phyloP scores from a whole-genome alignment of 768 basidiomycete genomes.

The Serendipita vermifera region DNA sequence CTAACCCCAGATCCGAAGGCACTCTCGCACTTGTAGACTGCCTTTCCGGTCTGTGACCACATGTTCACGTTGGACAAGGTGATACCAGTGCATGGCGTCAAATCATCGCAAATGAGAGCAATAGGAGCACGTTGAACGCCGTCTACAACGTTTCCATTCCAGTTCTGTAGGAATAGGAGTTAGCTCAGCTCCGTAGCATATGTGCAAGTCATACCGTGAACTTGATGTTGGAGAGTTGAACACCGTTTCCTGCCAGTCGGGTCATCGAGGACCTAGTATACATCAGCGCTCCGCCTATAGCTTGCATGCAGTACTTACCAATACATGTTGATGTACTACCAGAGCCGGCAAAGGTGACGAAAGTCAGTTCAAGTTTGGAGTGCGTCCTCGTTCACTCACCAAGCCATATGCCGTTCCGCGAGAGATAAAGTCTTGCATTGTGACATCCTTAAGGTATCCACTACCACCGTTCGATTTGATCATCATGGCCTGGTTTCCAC shows the following conservation, averaged over 20 bases:
- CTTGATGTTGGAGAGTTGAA: constrained; percentile 21
- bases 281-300: no score
- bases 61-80: constrained; percentile 22
- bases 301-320: no score
- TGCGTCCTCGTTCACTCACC: background rate
- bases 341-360: no score
- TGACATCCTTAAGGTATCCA: constrained; percentile 21
- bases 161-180: constrained; percentile 16
- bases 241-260: constrained; percentile 19
- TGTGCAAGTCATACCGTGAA: constrained; percentile 17
- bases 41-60: constrained; percentile 21
- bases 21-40: constrained; percentile 21
- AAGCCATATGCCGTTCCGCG: constrained; percentile 22
- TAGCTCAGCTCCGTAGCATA: background rate
- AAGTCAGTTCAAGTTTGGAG: background rate
- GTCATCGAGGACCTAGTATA: constrained; percentile 17
- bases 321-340: constrained; percentile 21
- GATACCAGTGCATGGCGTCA: constrained; percentile 21
- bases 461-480: constrained; percentile 19
- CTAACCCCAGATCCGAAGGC: constrained; percentile 21
- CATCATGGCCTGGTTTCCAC: constrained; percentile 25
- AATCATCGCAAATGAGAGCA: constrained; percentile 20
- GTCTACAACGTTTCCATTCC: constrained; percentile 21
- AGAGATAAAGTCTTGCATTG: constrained; percentile 22
- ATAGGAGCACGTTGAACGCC: constrained; percentile 20